Percentiles rank a stretch among this genome's conserved stretches.
phyloP scores from a whole-genome alignment of 176 grass and related monocot species.

The Guadua angustifolia region DNA sequence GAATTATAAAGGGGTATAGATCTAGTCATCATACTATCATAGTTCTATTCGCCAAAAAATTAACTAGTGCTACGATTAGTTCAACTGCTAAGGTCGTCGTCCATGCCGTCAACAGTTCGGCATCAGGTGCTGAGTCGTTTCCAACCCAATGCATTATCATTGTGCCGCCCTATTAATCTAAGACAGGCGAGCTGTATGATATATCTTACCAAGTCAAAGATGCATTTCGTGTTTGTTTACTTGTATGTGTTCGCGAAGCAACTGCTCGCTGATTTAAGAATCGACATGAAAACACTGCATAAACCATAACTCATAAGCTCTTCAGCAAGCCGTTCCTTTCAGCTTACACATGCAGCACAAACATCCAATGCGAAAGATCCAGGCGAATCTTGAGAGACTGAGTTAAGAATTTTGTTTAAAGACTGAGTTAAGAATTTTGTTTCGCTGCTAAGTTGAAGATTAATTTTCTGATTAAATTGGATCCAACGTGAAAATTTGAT shows the following conservation, averaged over 20 bases:
- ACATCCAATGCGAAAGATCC: too few species aligned
- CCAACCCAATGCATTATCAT: neutral
- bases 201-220: slow-evolving; percentile 20
- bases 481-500: too few species aligned
- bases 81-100: neutral
- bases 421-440: too few species aligned
- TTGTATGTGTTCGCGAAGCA: neutral
- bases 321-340: neutral
- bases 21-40: neutral
- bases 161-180: neutral
- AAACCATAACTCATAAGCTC: neutral
- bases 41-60: neutral
- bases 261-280: neutral
- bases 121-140: slow-evolving; percentile 9
- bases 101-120: neutral
- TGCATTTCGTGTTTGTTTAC: neutral
- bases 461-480: too few species aligned
- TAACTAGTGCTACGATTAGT: neutral
- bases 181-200: neutral
- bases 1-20: too few species aligned
- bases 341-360: neutral
- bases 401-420: too few species aligned
- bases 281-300: too few species aligned
- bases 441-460: too few species aligned
- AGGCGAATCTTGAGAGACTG: too few species aligned